These are phyloP conservation scores for Cladobotryum mycophilum DNA, from an alignment of 2,329 filamentous ascomycete species.

Conservation along the genomic window DNA sequence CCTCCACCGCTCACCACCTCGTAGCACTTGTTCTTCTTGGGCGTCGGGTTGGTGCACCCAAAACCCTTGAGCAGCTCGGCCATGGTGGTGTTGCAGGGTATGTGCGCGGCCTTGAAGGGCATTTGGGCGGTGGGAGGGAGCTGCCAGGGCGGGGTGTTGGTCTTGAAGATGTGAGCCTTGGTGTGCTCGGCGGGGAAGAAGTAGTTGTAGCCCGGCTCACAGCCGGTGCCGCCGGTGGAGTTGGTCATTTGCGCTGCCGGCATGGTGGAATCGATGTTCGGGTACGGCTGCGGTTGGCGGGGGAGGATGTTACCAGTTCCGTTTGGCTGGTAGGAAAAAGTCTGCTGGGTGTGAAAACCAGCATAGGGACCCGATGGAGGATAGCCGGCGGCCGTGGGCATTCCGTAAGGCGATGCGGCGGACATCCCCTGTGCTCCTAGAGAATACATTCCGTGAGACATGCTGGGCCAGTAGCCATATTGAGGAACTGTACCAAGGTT, in stretches of 20 bases:
- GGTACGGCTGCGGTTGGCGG: constrained; percentile 37
- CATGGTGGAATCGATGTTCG: constrained; percentile 37
- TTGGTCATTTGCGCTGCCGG: constrained; percentile 51
- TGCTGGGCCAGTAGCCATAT: constrained; percentile 16
- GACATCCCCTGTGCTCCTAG: constrained; percentile 13
- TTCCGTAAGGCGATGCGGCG: background rate
- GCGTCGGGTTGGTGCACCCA: constrained; percentile 45
- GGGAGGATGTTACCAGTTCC: constrained; percentile 28
- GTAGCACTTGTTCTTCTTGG: constrained; percentile 50
- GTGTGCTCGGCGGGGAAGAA: constrained; percentile 53
- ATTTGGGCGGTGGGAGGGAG: constrained; percentile 35
- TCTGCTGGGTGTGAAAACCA: constrained; percentile 22
- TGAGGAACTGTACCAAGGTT: constrained; percentile 22
- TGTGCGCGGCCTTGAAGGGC: constrained; percentile 43
- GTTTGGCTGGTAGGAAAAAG: constrained; percentile 32
- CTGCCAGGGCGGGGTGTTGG: constrained; percentile 47
- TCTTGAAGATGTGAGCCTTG: constrained; percentile 53
- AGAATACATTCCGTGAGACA: constrained; percentile 22
- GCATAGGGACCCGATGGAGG: constrained; percentile 7
- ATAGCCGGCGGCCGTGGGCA: constrained; percentile 3
- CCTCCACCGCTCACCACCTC: constrained; percentile 50
- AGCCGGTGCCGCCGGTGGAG: constrained; percentile 50
- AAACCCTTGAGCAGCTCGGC: constrained; percentile 53
- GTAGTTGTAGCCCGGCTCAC: constrained; percentile 58
- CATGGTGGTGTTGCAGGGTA: constrained; percentile 47